A percentile compares a stretch with the other conserved stretches of the same genome.
Evolutionary conservation across 192 early-diverging fungal genomes (phyloP).

Genomic region (Podila verticillata): DNA sequence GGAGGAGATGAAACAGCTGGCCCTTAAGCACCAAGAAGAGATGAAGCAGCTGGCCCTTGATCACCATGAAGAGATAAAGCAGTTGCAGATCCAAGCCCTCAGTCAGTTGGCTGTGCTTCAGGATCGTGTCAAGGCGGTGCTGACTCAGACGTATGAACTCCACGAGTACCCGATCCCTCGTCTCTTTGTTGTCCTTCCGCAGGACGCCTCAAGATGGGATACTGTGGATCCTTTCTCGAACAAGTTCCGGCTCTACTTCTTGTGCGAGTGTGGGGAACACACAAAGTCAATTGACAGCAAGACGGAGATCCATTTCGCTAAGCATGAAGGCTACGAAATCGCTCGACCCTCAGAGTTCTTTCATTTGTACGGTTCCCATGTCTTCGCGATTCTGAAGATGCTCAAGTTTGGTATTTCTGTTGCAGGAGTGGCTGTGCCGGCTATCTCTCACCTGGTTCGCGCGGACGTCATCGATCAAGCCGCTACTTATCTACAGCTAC

Average conservation of each 20-base stretch:
- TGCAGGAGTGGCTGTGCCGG: conserved; percentile 7
- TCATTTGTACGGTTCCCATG: conserved; percentile 8
- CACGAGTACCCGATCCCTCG: conserved; percentile 5
- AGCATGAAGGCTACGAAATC: conserved; percentile 34
- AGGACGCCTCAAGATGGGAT: background rate
- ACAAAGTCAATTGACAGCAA: conserved; percentile 4
- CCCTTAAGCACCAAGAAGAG: no score
- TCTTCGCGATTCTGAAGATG: conserved; percentile 21
- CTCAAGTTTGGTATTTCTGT: conserved; percentile 8
- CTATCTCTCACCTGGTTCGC: background rate
- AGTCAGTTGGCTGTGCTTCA: conserved; percentile 13
- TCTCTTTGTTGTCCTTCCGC: background rate
- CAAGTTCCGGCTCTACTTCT: conserved; percentile 2
- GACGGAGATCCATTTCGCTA: conserved; percentile 14
- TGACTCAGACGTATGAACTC: conserved; percentile 25
- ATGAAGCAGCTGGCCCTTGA: conserved; percentile 11
- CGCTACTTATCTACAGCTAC: background rate
- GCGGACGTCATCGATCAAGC: conserved; percentile 10
- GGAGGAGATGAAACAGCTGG: no score
- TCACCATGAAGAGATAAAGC: conserved; percentile 9
- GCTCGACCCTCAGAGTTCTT: conserved; percentile 21
- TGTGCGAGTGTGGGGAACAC: conserved; percentile 16
- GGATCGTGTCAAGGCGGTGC: conserved; percentile 12
- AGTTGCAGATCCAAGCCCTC: conserved; percentile 10
- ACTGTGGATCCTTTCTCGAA: background rate